Evolutionary conservation across 192 early-diverging fungal species (phyloP).

Genomic region (Podila minutissima): DNA sequence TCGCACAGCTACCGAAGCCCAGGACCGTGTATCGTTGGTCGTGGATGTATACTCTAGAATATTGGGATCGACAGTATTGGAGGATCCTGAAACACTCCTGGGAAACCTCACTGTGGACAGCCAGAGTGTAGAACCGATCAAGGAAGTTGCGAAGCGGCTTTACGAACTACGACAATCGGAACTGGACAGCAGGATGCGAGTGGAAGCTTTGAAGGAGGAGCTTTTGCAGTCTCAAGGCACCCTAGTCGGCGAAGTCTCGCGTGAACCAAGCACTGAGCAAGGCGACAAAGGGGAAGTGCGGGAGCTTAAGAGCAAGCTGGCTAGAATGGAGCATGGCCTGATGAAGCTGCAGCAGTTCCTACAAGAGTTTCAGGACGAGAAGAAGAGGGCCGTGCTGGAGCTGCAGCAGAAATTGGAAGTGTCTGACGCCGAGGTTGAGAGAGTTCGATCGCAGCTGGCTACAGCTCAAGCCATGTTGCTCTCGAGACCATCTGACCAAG

Average conservation of each 20-base stretch:
- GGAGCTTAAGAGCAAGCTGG: slow-evolving; percentile 12
- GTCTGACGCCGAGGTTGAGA: slow-evolving; percentile 17
- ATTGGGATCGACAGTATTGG: background rate
- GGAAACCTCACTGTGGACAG: background rate
- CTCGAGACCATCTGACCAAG: background rate
- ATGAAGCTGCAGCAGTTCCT: slow-evolving; percentile 40
- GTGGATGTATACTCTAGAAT: background rate
- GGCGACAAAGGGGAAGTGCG: background rate
- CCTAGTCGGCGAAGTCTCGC: no score
- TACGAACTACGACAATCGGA: no score
- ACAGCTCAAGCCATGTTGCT: slow-evolving; percentile 38
- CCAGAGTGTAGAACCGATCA: no score
- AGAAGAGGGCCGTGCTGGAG: slow-evolving; percentile 23
- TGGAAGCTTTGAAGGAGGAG: no score
- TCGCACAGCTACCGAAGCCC: background rate
- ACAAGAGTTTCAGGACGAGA: slow-evolving; percentile 43
- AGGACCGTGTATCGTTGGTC: background rate
- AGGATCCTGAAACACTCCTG: slow-evolving; percentile 15
- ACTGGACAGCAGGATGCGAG: no score
- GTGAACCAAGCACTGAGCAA: no score
- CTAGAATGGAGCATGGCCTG: slow-evolving; percentile 14
- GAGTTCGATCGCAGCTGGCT: slow-evolving; percentile 26
- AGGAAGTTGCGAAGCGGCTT: no score
- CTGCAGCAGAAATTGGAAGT: slow-evolving; percentile 18
- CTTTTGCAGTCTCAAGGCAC: no score